Evolutionary conservation across 1,139 yeast genomes (phyloP).

Genomic region (Saccharomycopsis hybrid): DNA sequence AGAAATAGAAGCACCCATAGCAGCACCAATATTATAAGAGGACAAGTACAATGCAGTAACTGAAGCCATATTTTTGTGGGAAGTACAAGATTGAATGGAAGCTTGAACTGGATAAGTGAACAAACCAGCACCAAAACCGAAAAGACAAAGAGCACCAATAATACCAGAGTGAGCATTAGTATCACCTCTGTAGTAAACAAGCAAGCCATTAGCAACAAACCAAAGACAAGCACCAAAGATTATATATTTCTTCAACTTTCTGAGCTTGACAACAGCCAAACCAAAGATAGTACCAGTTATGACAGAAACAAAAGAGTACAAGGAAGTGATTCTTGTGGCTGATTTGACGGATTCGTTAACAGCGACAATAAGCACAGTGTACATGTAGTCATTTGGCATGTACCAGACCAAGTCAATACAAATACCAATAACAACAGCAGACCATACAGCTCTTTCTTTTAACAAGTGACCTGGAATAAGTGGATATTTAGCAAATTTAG

Average conservation of each 20-base stretch:
- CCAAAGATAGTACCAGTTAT: constrained; percentile 58
- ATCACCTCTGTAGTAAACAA: constrained; percentile 52
- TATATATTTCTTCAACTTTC: constrained; percentile 55
- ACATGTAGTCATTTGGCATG: constrained; percentile 47
- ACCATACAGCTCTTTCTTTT: constrained; percentile 63
- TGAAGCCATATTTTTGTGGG: constrained; percentile 60
- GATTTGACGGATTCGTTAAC: constrained; percentile 50
- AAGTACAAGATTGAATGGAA: constrained; percentile 55
- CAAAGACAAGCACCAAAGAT: constrained; percentile 49
- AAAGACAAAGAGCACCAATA: constrained; percentile 57
- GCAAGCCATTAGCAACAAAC: constrained; percentile 53
- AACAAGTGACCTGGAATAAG: constrained; percentile 50
- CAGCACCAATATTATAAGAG: constrained; percentile 53
- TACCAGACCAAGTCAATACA: constrained; percentile 32
- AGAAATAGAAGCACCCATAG: constrained; percentile 40
- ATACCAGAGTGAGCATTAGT: constrained; percentile 46
- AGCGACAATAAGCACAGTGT: constrained; percentile 57
- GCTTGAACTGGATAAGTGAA: constrained; percentile 64
- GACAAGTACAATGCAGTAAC: constrained; percentile 51
- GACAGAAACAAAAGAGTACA: constrained; percentile 62
- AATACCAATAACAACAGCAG: constrained; percentile 47
- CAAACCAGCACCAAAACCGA: constrained; percentile 71
- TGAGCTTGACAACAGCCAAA: constrained; percentile 41
- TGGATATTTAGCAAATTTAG: constrained; percentile 45
- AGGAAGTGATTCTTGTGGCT: constrained; percentile 61